Evolutionary conservation across 2,329 filamentous ascomycete genomes (phyloP).

Genomic region (Sclerotinia glacialis): DNA sequence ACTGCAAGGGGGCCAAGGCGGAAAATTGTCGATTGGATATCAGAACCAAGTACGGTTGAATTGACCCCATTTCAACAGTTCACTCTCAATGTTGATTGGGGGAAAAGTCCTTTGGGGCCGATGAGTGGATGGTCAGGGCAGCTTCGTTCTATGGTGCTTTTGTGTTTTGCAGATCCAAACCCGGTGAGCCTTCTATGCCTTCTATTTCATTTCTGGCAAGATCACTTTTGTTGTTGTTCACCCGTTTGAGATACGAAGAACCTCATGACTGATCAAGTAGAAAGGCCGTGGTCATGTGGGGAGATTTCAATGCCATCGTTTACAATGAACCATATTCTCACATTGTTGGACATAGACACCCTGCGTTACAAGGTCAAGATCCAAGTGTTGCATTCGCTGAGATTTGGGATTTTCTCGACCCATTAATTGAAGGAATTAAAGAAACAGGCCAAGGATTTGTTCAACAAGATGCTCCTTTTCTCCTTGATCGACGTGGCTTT

Average conservation of each 20-base stretch:
- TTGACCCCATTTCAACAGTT: slow-evolving; percentile 34
- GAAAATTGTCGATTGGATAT: slow-evolving; percentile 32
- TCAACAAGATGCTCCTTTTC: slow-evolving; percentile 70
- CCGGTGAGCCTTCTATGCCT: slow-evolving; percentile 41
- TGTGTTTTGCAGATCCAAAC: slow-evolving; percentile 74
- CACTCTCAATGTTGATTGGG: slow-evolving; percentile 60
- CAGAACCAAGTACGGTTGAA: slow-evolving; percentile 22
- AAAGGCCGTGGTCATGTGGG: slow-evolving; percentile 71
- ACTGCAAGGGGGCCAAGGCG: neutral
- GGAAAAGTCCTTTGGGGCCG: slow-evolving; percentile 66
- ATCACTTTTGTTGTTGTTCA: neutral
- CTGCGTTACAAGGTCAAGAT: slow-evolving; percentile 56
- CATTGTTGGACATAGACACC: slow-evolving; percentile 74
- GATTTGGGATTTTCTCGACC: slow-evolving; percentile 68
- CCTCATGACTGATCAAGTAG: slow-evolving; percentile 1
- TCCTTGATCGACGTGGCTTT: neutral
- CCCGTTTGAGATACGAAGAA: neutral
- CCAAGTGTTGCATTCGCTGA: slow-evolving; percentile 61
- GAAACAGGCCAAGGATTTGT: slow-evolving; percentile 71
- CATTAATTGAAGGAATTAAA: slow-evolving; percentile 62
- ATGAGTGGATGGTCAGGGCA: slow-evolving; percentile 66
- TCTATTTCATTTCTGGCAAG: neutral
- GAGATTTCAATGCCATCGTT: slow-evolving; percentile 59
- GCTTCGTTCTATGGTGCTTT: slow-evolving; percentile 71
- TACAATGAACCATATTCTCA: slow-evolving; percentile 70